Conservation (phyloP, 2,329 filamentous ascomycete species). For the Colletotrichum orchidophilum region DNA sequence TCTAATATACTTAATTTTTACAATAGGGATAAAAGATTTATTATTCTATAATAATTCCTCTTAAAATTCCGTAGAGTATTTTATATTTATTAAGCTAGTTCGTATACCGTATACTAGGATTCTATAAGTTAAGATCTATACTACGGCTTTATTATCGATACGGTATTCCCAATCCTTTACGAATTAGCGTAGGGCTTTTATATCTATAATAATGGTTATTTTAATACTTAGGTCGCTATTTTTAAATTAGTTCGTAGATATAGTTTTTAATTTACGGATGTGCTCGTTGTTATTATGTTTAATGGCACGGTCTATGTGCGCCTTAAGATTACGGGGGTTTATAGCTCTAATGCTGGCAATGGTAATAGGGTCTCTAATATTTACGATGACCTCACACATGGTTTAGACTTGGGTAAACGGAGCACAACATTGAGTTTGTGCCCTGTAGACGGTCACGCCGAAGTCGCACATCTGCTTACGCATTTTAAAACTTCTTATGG, state of each 20-base stretch:
- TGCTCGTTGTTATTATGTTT: constrained; percentile 29
- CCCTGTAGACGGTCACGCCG: too few species aligned
- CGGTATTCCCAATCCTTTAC: neutral
- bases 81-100: constrained; percentile 4
- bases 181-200: constrained; percentile 6
- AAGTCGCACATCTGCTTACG: too few species aligned
- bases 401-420: neutral
- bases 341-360: neutral
- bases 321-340: neutral
- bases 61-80: neutral
- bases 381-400: neutral
- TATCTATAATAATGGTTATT: constrained; percentile 6
- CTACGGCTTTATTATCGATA: constrained; percentile 1
- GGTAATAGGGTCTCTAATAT: neutral
- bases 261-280: neutral
- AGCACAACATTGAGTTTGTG: too few species aligned
- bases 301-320: neutral
- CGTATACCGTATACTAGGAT: constrained; percentile 5
- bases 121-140: neutral
- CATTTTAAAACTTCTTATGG: too few species aligned
- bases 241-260: neutral
- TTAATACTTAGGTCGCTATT: constrained; percentile 6
- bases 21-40: neutral
- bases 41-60: constrained; percentile 6
- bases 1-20: constrained; percentile 11